Evolutionary conservation across 2,329 filamentous ascomycete genomes (phyloP).

Genomic region (Cucurbitaria berberidis): DNA sequence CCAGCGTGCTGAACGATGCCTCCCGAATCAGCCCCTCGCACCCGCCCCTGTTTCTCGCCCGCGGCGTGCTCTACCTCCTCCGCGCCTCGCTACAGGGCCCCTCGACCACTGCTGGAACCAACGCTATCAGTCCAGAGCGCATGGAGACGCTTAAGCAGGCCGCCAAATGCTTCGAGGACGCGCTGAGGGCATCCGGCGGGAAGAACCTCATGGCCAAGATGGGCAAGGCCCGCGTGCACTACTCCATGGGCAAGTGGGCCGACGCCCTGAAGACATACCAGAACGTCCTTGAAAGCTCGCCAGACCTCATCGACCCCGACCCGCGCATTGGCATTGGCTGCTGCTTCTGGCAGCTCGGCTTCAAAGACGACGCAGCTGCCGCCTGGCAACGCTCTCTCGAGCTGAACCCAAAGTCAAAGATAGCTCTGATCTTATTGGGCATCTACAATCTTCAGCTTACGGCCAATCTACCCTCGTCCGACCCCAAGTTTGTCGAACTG

Average conservation of each 20-base stretch:
- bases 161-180: conserved; percentile 93
- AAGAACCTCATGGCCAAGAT: conserved; percentile 92
- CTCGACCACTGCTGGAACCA: conserved; percentile 68
- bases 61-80: conserved; percentile 86
- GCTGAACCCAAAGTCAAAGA: conserved; percentile 82
- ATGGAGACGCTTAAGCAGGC: conserved; percentile 83
- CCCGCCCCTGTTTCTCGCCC: conserved; percentile 86
- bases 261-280: conserved; percentile 88
- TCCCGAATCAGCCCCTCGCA: conserved; percentile 91
- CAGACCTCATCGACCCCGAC: conserved; percentile 87
- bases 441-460: conserved; percentile 89
- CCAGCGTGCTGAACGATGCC: conserved; percentile 91
- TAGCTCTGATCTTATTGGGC: conserved; percentile 87
- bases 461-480: conserved; percentile 79
- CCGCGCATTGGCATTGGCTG: conserved; percentile 95
- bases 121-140: conserved; percentile 71
- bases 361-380: conserved; percentile 87
- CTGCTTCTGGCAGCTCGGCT: conserved; percentile 95
- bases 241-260: conserved; percentile 82
- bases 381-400: conserved; percentile 91
- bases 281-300: conserved; percentile 82
- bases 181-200: conserved; percentile 79
- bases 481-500: conserved; percentile 80
- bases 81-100: conserved; percentile 83
- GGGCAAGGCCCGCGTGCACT: conserved; percentile 86